These are phyloP conservation scores for Streptanthus diversifolius DNA, from an alignment of 345 rosid species.

Conservation along the genomic window DNA sequence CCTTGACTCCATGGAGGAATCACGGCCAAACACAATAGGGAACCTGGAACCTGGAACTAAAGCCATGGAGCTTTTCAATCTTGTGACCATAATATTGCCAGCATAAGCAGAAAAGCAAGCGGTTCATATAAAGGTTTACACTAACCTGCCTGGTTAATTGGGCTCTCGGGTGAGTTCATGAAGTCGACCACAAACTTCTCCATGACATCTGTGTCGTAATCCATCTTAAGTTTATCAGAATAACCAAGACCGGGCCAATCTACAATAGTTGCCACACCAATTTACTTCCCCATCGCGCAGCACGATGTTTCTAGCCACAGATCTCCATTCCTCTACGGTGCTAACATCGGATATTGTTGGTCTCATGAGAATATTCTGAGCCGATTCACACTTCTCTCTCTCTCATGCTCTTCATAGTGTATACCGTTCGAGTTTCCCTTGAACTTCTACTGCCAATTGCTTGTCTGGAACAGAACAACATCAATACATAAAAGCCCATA, in stretches of 20 bases:
- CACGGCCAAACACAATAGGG: constrained; percentile 89
- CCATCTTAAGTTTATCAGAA: constrained; percentile 76
- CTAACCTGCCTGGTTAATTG: constrained; percentile 53
- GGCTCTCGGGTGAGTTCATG: constrained; percentile 67
- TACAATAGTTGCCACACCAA: constrained; percentile 75
- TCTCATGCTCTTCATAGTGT: constrained; percentile 71
- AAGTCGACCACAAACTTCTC: constrained; percentile 84
- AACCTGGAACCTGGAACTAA: constrained; percentile 4
- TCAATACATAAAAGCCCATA: background rate
- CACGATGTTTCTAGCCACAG: constrained; percentile 72
- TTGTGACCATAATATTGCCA: background rate
- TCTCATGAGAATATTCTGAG: constrained; percentile 66
- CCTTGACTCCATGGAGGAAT: constrained; percentile 82
- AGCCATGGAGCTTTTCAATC: background rate
- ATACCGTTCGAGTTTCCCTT: constrained; percentile 53
- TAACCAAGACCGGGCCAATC: constrained; percentile 98
- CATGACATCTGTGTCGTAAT: constrained; percentile 79
- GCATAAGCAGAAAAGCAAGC: background rate
- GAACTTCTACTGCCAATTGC: constrained; percentile 74
- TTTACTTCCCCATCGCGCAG: constrained; percentile 40
- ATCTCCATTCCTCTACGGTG: constrained; percentile 94
- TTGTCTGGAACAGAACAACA: constrained; percentile 44
- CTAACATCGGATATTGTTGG: constrained; percentile 98
- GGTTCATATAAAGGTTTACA: background rate
- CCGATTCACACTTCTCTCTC: constrained; percentile 44